Evolutionary conservation across 768 basidiomycete genomes (phyloP).

Genomic region (Russula virescens): DNA sequence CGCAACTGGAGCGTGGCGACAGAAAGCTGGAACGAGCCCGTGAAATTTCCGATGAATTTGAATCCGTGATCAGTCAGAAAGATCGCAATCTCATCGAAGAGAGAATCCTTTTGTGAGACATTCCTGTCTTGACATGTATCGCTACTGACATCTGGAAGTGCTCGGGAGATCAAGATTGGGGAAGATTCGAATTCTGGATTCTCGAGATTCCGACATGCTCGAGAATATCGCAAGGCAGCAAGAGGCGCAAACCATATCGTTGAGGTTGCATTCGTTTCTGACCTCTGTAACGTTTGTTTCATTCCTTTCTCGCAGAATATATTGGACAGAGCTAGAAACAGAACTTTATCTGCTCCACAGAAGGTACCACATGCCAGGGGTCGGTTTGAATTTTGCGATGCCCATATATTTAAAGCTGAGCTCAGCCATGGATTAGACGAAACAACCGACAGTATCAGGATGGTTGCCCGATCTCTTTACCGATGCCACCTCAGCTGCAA

Average conservation of each 20-base stretch:
- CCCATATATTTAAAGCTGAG: background rate
- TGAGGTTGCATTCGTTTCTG: background rate
- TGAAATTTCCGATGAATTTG: background rate
- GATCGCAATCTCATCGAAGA: background rate
- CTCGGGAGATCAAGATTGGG: background rate
- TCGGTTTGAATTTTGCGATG: background rate
- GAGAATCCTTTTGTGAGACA: background rate
- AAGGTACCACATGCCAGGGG: background rate
- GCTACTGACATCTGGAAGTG: background rate
- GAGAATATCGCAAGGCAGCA: slow-evolving; percentile 1
- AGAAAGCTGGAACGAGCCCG: background rate
- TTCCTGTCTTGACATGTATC: background rate
- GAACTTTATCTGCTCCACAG: background rate
- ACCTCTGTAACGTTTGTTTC: background rate
- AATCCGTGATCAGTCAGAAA: background rate
- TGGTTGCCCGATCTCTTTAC: background rate
- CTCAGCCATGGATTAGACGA: background rate
- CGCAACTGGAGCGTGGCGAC: slow-evolving; percentile 5
- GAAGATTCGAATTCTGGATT: background rate
- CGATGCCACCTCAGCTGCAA: slow-evolving; percentile 4
- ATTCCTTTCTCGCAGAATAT: background rate
- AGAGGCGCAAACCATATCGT: background rate
- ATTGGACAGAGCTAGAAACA: background rate
- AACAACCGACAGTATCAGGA: background rate
- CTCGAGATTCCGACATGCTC: background rate